phyloP scores from a whole-genome alignment of 495 filamentous ascomycete genomes.

The Amniculicola lignicola region DNA sequence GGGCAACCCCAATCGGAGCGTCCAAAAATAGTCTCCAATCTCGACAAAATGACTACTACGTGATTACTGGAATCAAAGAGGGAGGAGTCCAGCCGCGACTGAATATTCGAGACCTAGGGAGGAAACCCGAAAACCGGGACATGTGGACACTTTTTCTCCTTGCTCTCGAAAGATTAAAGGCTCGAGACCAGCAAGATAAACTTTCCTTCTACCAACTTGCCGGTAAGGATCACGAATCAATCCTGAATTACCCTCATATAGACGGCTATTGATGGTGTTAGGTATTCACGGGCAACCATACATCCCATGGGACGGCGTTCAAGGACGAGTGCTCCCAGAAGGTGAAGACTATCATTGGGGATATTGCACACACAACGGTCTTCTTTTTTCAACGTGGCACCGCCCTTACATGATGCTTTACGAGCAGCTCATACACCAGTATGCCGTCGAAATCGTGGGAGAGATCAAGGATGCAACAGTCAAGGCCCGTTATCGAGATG shows the following conservation, averaged over 20 bases:
- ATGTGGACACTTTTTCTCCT: slow-evolving; percentile 36
- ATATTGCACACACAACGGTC: slow-evolving; percentile 12
- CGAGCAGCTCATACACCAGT: slow-evolving; percentile 36
- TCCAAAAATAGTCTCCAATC: not conserved
- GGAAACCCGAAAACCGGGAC: slow-evolving; percentile 20
- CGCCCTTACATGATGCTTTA: slow-evolving; percentile 15
- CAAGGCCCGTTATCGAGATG: not conserved
- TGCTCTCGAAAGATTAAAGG: slow-evolving; percentile 29
- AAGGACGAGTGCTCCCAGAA: too few relatives aligned
- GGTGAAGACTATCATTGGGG: slow-evolving; percentile 37
- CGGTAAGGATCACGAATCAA: slow-evolving; percentile 12
- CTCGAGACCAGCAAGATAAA: slow-evolving; percentile 20
- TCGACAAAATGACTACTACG: slow-evolving; percentile 13
- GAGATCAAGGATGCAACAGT: not conserved
- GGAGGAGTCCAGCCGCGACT: slow-evolving; percentile 33
- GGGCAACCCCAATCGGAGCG: not conserved
- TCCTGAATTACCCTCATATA: not conserved
- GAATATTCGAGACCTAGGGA: slow-evolving; percentile 31
- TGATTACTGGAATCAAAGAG: slow-evolving; percentile 27
- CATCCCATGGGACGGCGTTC: slow-evolving; percentile 1
- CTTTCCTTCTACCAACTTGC: slow-evolving; percentile 35
- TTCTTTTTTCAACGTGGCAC: slow-evolving; percentile 17
- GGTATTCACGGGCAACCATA: slow-evolving; percentile 21
- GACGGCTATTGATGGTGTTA: not conserved
- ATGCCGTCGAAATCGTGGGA: slow-evolving; percentile 9